phyloP scores from a whole-genome alignment of 768 basidiomycete species.

The Suillus placidus region DNA sequence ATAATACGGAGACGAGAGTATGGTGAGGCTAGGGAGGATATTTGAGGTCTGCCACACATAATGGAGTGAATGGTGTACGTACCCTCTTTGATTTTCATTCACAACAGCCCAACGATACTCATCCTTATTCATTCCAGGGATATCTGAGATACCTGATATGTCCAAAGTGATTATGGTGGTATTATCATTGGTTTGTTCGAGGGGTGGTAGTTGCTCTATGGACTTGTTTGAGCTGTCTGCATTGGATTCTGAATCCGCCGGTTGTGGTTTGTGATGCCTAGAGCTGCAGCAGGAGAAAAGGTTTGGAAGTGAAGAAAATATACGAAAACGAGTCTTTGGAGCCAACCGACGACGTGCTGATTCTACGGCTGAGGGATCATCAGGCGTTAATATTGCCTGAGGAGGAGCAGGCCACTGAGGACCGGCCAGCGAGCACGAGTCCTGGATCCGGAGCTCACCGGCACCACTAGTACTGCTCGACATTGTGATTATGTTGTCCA shows the following conservation, averaged over 20 bases:
- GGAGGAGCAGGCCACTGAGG: slow-evolving; percentile 33
- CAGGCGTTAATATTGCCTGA: slow-evolving; percentile 41
- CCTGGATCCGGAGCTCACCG: neutral
- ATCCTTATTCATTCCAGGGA: slow-evolving; percentile 42
- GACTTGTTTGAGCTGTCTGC: slow-evolving; percentile 6
- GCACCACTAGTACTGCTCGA: slow-evolving; percentile 1
- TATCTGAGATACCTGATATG: slow-evolving; percentile 20
- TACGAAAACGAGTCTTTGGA: slow-evolving; percentile 37
- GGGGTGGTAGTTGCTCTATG: slow-evolving; percentile 5
- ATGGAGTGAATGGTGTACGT: slow-evolving; percentile 21
- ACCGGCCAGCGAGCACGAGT: neutral
- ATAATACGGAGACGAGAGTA: slow-evolving; percentile 76
- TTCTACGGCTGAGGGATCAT: slow-evolving; percentile 46
- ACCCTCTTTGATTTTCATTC: slow-evolving; percentile 88
- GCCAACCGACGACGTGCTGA: slow-evolving; percentile 50
- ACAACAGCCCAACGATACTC: slow-evolving; percentile 76
- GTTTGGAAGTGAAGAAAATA: slow-evolving; percentile 36
- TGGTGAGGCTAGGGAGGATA: slow-evolving; percentile 48
- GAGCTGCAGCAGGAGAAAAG: slow-evolving; percentile 22
- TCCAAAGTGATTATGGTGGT: slow-evolving; percentile 37
- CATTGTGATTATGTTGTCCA: slow-evolving; percentile 2
- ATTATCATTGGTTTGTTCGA: slow-evolving; percentile 12
- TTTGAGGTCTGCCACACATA: slow-evolving; percentile 12
- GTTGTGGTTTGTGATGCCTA: slow-evolving; percentile 12
- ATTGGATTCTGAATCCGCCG: neutral